Evolutionary conservation across 495 filamentous ascomycete genomes (phyloP).

Genomic region (Neurospora sp.): DNA sequence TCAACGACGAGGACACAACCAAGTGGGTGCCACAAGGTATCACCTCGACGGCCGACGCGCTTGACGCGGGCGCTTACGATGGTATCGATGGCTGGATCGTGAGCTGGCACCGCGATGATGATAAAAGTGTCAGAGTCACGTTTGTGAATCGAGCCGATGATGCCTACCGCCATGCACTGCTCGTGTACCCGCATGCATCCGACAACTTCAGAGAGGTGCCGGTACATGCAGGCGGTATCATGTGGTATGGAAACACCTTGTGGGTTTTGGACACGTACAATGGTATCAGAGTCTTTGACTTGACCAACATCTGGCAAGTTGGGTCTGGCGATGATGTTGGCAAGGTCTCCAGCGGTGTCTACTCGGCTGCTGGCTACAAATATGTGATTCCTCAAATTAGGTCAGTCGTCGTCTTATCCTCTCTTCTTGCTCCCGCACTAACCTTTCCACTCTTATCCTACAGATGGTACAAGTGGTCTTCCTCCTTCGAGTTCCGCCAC

Average conservation of each 20-base stretch:
- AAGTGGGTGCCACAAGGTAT: constrained; percentile 34
- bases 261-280: constrained; percentile 8
- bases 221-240: constrained; percentile 6
- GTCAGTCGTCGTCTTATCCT: background rate
- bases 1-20: constrained; percentile 23
- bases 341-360: background rate
- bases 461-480: constrained; percentile 11
- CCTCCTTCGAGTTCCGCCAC: constrained; percentile 1
- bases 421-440: background rate
- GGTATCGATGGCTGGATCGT: constrained; percentile 26
- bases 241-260: constrained; percentile 10
- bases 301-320: constrained; percentile 7
- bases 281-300: constrained; percentile 8
- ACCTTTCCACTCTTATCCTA: background rate
- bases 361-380: constrained; percentile 7
- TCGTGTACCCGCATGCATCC: constrained; percentile 9
- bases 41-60: constrained; percentile 28
- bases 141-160: constrained; percentile 22
- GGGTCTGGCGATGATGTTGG: constrained; percentile 2
- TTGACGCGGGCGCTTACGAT: constrained; percentile 21
- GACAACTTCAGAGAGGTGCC: constrained; percentile 8
- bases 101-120: constrained; percentile 28
- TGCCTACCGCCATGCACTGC: constrained; percentile 31
- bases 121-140: constrained; percentile 23
- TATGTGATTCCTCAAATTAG: constrained; percentile 9